A percentile compares a stretch with the other conserved stretches of the same genome.
Conservation (phyloP, 495 filamentous ascomycete genomes). For the Penicillium desertorum region DNA sequence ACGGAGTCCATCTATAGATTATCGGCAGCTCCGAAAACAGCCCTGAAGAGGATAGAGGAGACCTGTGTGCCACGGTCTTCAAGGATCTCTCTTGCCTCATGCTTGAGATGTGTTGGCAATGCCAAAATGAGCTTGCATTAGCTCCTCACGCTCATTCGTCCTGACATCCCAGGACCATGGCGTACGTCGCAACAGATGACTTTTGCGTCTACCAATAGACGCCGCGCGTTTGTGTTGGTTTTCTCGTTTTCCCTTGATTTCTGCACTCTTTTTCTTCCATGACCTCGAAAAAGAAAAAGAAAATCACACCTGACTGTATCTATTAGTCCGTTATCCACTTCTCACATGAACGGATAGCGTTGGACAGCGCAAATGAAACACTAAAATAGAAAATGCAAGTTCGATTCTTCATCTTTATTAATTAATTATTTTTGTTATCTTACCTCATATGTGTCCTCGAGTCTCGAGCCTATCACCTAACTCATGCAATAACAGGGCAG, state of each 20-base stretch:
- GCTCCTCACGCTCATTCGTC: conserved; percentile 21
- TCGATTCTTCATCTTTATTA: background rate
- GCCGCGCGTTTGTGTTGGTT: conserved; percentile 33
- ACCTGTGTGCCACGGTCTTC: background rate
- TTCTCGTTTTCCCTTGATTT: conserved; percentile 8
- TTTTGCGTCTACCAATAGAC: conserved; percentile 31
- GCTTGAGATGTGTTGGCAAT: conserved; percentile 29
- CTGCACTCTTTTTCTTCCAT: background rate
- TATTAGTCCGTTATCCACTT: background rate
- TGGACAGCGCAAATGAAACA: conserved; percentile 14
- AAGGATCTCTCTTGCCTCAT: conserved; percentile 8
- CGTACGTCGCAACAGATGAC: conserved; percentile 29
- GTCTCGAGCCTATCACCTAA: conserved; percentile 19
- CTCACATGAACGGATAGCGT: conserved; percentile 14
- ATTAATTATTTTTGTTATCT: conserved; percentile 5
- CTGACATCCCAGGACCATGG: conserved; percentile 21
- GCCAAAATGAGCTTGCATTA: conserved; percentile 30
- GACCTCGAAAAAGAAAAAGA: background rate
- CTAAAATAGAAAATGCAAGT: conserved; percentile 23
- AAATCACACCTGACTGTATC: conserved; percentile 2
- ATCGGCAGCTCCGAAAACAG: background rate
- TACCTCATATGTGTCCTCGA: conserved; percentile 22
- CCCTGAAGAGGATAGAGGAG: conserved; percentile 3
- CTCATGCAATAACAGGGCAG: conserved; percentile 26
- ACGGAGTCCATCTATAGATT: no score